Base-by-base conservation (phyloP, 352 stramenopile genomes). In the Phytophthora uliginosa region DNA sequence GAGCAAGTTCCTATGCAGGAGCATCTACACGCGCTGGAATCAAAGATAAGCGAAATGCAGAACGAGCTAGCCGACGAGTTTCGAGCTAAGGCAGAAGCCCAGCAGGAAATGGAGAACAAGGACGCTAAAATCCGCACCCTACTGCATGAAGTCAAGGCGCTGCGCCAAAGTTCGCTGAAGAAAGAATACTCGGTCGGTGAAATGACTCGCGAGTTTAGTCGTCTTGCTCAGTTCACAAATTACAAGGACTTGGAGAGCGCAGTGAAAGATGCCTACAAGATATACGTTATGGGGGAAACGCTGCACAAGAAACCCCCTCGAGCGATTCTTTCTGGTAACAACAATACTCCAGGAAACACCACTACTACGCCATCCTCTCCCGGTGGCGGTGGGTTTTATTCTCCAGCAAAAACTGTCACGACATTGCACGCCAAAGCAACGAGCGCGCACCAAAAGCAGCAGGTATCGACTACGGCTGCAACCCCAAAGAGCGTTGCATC, bases 141-240 rank as follows among this genome's bases (percentile, higher is more conserved):
- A 12, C 66, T 84, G 8, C 82, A 93, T 34, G 89, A 96, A 73
- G 85, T 94, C 56, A 94, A 94, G 54, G 78, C 78, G 38, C 67
- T 96, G 26, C 85, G 89, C 0, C 89, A 95, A 57, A 88, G 77
- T 18, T 84, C 88, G 61, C 73, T 92, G 20, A 92, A 96, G 65
- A 93, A 94, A 38, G 88, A 96, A 38, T 95, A 93, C 40, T 76
- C 81, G 0, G 85, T 93, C 60, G 87, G 85, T 53, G 89, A 92
- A 61, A 95, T 96, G 86, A 88, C 85, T 2, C 88, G 89, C 7
- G 87, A 95, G 56, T 89, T 96, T 50, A 83, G 84, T 18, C 80
- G 85, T 7, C 79, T 96, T 9, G 80, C 85, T 4, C 84, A 95
- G 47, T 78, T 95, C 58, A 89, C 83, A 8, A 94, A 94, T 54